Conservation (phyloP, 352 stramenopile genomes). For the Stramenopiles sp. region DNA sequence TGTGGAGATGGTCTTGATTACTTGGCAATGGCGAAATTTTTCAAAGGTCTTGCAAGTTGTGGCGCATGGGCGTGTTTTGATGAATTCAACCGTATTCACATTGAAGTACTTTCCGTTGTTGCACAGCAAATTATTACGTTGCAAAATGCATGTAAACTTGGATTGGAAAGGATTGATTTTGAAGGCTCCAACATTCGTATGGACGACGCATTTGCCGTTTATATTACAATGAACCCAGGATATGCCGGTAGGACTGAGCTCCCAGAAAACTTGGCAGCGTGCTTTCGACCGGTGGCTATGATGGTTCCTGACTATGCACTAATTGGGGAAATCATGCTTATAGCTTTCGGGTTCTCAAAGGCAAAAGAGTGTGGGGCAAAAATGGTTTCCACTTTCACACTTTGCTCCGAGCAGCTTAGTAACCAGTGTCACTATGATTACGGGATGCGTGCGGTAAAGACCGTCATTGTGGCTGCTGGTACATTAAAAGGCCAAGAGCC, state of each 20-base stretch:
- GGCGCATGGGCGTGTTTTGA: constrained; percentile 84
- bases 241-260: constrained; percentile 80
- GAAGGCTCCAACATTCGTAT: constrained; percentile 77
- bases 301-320: constrained; percentile 87
- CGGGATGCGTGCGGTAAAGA: constrained; percentile 84
- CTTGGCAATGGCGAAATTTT: constrained; percentile 82
- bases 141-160: constrained; percentile 48
- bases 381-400: constrained; percentile 84
- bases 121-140: constrained; percentile 75
- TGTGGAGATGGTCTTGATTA: constrained; percentile 82
- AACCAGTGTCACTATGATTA: constrained; percentile 88
- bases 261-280: constrained; percentile 74
- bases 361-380: constrained; percentile 73
- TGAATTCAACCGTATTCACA: constrained; percentile 88
- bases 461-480: constrained; percentile 71
- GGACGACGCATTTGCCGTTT: constrained; percentile 73
- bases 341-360: constrained; percentile 75
- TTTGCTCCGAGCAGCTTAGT: constrained; percentile 80
- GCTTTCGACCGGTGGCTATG: constrained; percentile 85
- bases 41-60: constrained; percentile 63
- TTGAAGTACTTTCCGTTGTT: constrained; percentile 77
- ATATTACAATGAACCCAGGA: constrained; percentile 86
- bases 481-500: constrained; percentile 79
- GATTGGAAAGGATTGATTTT: constrained; percentile 61
- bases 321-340: constrained; percentile 90